phyloP scores from a whole-genome alignment of 1,284 basidiomycete genomes.

The Leccinum pachyderme region DNA sequence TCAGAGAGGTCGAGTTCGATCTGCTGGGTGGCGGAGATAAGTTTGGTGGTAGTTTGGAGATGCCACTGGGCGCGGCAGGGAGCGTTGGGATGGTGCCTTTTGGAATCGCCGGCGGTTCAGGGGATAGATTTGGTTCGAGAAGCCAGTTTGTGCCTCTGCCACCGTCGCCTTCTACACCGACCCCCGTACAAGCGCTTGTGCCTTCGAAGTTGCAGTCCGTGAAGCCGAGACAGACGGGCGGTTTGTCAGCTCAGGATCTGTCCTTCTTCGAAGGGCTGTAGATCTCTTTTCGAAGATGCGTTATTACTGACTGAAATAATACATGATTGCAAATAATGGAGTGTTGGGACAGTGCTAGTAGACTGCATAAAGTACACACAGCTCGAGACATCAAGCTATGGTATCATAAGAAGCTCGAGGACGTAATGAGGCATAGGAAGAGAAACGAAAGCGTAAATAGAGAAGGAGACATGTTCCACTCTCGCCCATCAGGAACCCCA shows the following conservation, averaged over 20 bases:
- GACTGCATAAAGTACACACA: background rate
- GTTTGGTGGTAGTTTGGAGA: background rate
- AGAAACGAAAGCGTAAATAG: background rate
- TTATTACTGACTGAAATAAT: background rate
- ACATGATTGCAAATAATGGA: background rate
- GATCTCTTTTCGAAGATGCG: background rate
- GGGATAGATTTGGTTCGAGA: conserved; percentile 3
- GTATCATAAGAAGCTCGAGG: conserved; percentile 9
- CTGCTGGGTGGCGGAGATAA: conserved; percentile 13
- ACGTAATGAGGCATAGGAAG: background rate
- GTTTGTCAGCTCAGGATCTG: conserved; percentile 66
- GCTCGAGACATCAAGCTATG: background rate
- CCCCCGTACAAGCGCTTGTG: background rate
- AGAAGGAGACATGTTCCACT: background rate
- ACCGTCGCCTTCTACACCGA: conserved; percentile 3
- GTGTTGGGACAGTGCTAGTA: background rate
- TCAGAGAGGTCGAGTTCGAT: conserved; percentile 13
- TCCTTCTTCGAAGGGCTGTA: conserved; percentile 74
- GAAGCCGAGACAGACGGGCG: conserved; percentile 39
- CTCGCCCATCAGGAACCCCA: conserved; percentile 15
- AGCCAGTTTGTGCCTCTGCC: conserved; percentile 8
- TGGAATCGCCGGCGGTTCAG: background rate
- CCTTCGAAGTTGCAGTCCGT: conserved; percentile 11
- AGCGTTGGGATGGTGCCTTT: background rate
- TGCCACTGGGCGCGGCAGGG: background rate